A percentile compares a stretch with the other conserved stretches of the same genome.
Conservation (phyloP, 257 asterid genomes). For the Petunia secreta region DNA sequence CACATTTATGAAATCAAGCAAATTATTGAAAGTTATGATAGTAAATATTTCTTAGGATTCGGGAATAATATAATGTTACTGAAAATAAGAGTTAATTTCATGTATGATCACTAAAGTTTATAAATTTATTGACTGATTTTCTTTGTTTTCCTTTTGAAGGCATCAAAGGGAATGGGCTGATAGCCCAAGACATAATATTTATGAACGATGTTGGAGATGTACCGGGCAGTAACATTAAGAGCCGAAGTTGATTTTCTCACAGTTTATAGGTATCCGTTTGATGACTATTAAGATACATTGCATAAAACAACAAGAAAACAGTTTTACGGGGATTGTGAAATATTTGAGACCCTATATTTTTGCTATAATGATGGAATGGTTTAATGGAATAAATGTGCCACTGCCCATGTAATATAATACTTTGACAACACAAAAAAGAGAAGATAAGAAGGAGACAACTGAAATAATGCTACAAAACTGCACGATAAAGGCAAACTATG, state of each 20-base stretch:
- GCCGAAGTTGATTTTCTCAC: neutral
- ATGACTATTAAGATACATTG: conserved; percentile 30
- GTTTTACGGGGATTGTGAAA: conserved; percentile 27
- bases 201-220: neutral
- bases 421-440: conserved; percentile 26
- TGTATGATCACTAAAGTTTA: too few species aligned
- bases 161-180: neutral
- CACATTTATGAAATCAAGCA: too few species aligned
- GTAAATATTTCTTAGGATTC: too few species aligned
- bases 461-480: conserved; percentile 25
- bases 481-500: neutral
- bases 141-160: neutral
- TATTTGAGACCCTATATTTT: conserved; percentile 15
- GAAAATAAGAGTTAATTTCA: too few species aligned
- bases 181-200: conserved; percentile 18
- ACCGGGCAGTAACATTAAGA: conserved; percentile 13
- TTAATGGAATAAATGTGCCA: neutral
- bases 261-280: conserved; percentile 23
- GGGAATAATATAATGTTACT: too few species aligned
- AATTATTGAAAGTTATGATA: too few species aligned
- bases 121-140: too few species aligned
- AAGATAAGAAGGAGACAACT: neutral
- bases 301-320: neutral
- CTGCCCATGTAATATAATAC: neutral
- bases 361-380: neutral